Evolutionary conservation across 352 stramenopile genomes (phyloP).

Genomic region (Pythium grandisporangium): DNA sequence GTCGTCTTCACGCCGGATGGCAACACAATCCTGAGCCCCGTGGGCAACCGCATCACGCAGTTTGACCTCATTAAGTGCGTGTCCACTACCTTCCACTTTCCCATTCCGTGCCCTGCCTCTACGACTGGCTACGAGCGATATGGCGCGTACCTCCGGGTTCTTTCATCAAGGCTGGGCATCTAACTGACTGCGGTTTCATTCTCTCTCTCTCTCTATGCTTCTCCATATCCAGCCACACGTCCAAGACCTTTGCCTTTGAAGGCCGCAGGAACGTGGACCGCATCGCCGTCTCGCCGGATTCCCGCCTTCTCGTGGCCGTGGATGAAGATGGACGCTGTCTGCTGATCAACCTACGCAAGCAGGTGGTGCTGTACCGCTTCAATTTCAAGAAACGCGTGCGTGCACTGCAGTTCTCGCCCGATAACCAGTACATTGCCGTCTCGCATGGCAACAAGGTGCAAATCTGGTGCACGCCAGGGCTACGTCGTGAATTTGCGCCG

Average conservation of each 20-base stretch:
- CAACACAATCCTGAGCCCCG: conserved; percentile 88
- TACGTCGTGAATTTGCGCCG: conserved; percentile 87
- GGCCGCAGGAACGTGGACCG: conserved; percentile 84
- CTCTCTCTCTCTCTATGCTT: conserved; percentile 1
- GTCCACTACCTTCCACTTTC: background rate
- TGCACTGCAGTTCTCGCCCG: conserved; percentile 82
- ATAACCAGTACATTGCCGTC: conserved; percentile 86
- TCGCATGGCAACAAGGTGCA: conserved; percentile 88
- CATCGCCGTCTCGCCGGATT: conserved; percentile 85
- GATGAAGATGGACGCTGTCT: conserved; percentile 88
- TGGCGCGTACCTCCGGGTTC: too few relatives aligned
- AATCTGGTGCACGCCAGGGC: conserved; percentile 82
- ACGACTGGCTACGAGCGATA: background rate
- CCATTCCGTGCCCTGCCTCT: background rate
- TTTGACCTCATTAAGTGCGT: conserved; percentile 92
- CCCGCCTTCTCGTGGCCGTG: conserved; percentile 81
- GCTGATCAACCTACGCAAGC: conserved; percentile 85
- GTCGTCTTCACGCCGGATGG: conserved; percentile 90
- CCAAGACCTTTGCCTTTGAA: conserved; percentile 88
- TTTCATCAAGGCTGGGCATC: too few relatives aligned
- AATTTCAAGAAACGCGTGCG: conserved; percentile 90
- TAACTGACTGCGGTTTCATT: background rate
- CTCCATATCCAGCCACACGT: conserved; percentile 61
- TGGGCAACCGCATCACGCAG: conserved; percentile 92
- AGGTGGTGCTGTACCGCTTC: conserved; percentile 89